Conservation (phyloP, 768 basidiomycete species). For the Scleroderma bovista region DNA sequence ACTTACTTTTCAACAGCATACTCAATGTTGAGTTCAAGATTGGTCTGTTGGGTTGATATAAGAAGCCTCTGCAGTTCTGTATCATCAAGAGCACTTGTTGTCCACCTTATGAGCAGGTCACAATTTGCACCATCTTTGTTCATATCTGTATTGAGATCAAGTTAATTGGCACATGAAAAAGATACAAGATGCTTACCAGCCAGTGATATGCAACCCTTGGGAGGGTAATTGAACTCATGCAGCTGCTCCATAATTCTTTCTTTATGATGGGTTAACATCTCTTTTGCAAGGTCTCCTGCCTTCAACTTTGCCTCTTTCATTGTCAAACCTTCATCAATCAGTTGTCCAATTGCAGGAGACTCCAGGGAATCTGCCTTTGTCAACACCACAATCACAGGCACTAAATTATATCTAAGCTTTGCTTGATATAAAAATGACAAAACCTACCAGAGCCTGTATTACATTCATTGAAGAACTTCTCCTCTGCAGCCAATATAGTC, state of each 20-base stretch:
- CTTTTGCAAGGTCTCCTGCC: background rate
- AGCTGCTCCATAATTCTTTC: background rate
- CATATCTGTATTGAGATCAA: constrained; percentile 11
- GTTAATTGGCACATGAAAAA: background rate
- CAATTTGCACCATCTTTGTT: constrained; percentile 8
- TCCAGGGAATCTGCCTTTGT: background rate
- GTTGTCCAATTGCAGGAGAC: background rate
- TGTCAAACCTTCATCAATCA: background rate
- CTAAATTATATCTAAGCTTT: background rate
- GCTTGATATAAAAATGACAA: background rate
- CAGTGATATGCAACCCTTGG: background rate
- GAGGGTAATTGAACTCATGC: background rate
- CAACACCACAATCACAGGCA: background rate
- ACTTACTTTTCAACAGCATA: background rate
- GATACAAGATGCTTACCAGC: background rate
- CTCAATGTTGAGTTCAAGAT: constrained; percentile 11
- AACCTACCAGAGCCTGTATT: constrained; percentile 8
- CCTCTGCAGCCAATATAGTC: constrained; percentile 24
- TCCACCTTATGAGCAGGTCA: constrained; percentile 12
- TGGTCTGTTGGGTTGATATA: constrained; percentile 21
- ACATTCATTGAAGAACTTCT: constrained; percentile 26
- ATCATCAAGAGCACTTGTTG: constrained; percentile 13
- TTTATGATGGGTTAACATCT: background rate
- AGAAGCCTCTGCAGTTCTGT: constrained; percentile 14
- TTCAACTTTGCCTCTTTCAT: background rate